phyloP scores from a whole-genome alignment of 2,329 filamentous ascomycete species.

The Calonectria henricotiae region DNA sequence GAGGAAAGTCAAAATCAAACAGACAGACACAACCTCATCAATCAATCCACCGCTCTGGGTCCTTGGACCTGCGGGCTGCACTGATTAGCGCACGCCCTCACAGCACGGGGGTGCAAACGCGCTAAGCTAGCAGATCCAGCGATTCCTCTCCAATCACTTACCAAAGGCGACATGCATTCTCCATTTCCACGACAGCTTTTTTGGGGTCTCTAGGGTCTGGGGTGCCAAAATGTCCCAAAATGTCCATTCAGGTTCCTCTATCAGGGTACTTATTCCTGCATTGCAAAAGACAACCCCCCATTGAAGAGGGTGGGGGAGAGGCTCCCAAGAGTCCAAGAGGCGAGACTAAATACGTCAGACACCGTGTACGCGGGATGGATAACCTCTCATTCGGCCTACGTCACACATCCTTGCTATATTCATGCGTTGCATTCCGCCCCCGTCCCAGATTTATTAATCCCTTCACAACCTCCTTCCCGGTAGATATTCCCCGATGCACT shows the following conservation, averaged over 20 bases:
- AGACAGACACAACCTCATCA: constrained; percentile 43
- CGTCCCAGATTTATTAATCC: constrained; percentile 2
- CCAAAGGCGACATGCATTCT: background rate
- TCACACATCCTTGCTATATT: constrained; percentile 13
- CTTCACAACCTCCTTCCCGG: constrained; percentile 12
- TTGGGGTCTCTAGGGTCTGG: background rate
- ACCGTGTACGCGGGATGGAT: constrained; percentile 15
- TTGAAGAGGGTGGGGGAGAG: background rate
- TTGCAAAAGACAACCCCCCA: background rate
- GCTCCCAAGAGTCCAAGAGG: background rate
- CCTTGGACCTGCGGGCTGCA: constrained; percentile 13
- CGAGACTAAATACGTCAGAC: constrained; percentile 15
- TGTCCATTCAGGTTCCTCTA: background rate
- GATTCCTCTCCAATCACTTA: constrained; percentile 16
- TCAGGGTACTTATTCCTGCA: background rate
- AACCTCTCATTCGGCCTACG: constrained; percentile 18
- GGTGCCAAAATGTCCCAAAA: background rate
- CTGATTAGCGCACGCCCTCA: constrained; percentile 11
- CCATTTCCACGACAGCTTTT: constrained; percentile 4
- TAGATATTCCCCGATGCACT: constrained; percentile 6
- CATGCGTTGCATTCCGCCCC: constrained; percentile 20
- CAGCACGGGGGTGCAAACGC: constrained; percentile 22
- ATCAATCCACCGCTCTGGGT: constrained; percentile 46
- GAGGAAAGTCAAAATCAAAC: constrained; percentile 16
- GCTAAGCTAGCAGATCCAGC: constrained; percentile 34